Conservation (phyloP, 2,329 filamentous ascomycete species). For the Cercospora sesami region DNA sequence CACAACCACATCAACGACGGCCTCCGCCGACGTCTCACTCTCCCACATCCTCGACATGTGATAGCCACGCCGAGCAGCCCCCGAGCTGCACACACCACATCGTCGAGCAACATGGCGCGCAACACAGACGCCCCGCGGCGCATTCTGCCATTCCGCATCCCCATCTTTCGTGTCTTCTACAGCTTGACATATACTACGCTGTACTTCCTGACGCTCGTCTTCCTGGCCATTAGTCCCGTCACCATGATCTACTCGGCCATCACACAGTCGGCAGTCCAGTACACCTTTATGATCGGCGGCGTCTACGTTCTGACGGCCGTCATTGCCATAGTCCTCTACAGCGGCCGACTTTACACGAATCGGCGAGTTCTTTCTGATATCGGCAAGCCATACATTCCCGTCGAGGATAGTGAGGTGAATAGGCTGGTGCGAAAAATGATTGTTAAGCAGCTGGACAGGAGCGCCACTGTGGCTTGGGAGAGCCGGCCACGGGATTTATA, state of each 20-base stretch:
- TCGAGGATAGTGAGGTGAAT: slow-evolving; percentile 80
- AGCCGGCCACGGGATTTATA: slow-evolving; percentile 65
- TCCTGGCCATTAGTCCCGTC: slow-evolving; percentile 77
- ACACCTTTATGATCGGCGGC: slow-evolving; percentile 78
- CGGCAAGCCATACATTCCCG: slow-evolving; percentile 80
- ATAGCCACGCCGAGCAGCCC: slow-evolving; percentile 19
- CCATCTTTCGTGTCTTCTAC: slow-evolving; percentile 79
- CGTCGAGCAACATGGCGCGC: slow-evolving; percentile 21
- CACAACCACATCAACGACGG: slow-evolving; percentile 3
- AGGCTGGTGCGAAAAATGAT: slow-evolving; percentile 76
- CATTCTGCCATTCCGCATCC: slow-evolving; percentile 46
- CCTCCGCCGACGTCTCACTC: neutral
- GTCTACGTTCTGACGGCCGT: slow-evolving; percentile 72
- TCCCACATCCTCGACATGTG: slow-evolving; percentile 13
- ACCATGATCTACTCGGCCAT: slow-evolving; percentile 78
- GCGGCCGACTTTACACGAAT: slow-evolving; percentile 82
- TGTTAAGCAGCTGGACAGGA: slow-evolving; percentile 68
- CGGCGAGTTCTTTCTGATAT: slow-evolving; percentile 76
- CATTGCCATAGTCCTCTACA: slow-evolving; percentile 74
- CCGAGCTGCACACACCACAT: slow-evolving; percentile 17
- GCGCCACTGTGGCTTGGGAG: slow-evolving; percentile 78
- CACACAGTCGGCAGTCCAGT: slow-evolving; percentile 65
- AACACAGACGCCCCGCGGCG: slow-evolving; percentile 23
- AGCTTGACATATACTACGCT: slow-evolving; percentile 71
- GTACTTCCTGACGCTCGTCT: slow-evolving; percentile 68